Conservation (phyloP, 2,329 filamentous ascomycete species). For the Dactylellina parvicollis region DNA sequence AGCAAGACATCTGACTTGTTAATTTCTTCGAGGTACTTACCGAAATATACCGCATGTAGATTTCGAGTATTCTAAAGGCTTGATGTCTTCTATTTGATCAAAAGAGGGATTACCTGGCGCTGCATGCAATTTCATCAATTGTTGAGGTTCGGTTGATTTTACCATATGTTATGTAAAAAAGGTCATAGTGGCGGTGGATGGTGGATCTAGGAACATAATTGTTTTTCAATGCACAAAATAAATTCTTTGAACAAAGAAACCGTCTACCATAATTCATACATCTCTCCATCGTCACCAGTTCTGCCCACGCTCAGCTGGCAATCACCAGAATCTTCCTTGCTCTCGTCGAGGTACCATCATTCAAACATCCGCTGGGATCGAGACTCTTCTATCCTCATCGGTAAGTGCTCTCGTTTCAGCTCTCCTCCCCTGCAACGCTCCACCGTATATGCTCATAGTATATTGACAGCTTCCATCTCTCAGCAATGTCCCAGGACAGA, state of each 20-base stretch:
- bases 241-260: neutral
- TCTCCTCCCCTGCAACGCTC: neutral
- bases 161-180: too few species aligned
- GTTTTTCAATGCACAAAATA: neutral
- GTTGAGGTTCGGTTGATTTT: too few species aligned
- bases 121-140: too few species aligned
- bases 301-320: conserved; percentile 5
- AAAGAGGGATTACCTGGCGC: too few species aligned
- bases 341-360: neutral
- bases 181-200: too few species aligned
- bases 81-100: too few species aligned
- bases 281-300: neutral
- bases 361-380: neutral
- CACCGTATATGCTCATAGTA: too few species aligned
- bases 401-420: neutral
- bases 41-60: too few species aligned
- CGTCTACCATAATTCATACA: neutral
- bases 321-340: neutral
- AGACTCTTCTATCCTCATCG: neutral
- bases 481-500: neutral
- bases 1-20: too few species aligned
- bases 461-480: neutral
- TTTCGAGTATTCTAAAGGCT: too few species aligned
- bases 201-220: too few species aligned
- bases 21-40: too few species aligned